Percentiles rank a stretch among this genome's conserved stretches.
These are phyloP conservation scores for Talaromyces sp. DNA, from an alignment of 2,329 filamentous ascomycete genomes.

Conservation along the genomic window DNA sequence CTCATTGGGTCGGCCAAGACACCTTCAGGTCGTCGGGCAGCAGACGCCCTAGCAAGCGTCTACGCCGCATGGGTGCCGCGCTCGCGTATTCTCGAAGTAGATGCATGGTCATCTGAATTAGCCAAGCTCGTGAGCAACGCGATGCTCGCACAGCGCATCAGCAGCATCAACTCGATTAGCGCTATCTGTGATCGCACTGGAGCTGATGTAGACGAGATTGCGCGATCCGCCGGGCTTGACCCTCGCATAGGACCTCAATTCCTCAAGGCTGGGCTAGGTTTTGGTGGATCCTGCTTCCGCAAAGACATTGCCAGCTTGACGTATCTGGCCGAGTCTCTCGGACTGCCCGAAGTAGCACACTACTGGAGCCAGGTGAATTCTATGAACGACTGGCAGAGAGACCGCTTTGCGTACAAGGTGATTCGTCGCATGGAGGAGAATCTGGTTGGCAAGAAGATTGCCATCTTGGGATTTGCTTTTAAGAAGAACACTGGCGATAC, in stretches of 20 bases:
- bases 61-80: constrained; percentile 68
- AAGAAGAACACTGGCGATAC: constrained; percentile 76
- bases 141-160: constrained; percentile 74
- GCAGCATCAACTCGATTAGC: constrained; percentile 75
- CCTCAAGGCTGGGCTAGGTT: constrained; percentile 69
- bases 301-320: constrained; percentile 72
- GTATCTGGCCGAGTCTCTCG: constrained; percentile 66
- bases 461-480: constrained; percentile 70
- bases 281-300: constrained; percentile 75
- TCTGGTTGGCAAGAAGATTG: constrained; percentile 63
- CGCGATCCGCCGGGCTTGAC: constrained; percentile 63
- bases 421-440: constrained; percentile 64
- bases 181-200: constrained; percentile 72
- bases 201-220: constrained; percentile 69
- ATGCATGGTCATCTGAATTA: constrained; percentile 72
- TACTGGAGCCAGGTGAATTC: constrained; percentile 71
- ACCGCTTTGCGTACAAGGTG: constrained; percentile 62
- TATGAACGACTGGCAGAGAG: constrained; percentile 71
- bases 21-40: constrained; percentile 55
- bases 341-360: constrained; percentile 64
- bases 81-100: constrained; percentile 63
- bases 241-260: constrained; percentile 67
- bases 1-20: constrained; percentile 67
- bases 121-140: constrained; percentile 75
- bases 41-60: constrained; percentile 57